Base-by-base conservation (phyloP, 495 filamentous ascomycete species). In the Penicillium tannophilum region DNA sequence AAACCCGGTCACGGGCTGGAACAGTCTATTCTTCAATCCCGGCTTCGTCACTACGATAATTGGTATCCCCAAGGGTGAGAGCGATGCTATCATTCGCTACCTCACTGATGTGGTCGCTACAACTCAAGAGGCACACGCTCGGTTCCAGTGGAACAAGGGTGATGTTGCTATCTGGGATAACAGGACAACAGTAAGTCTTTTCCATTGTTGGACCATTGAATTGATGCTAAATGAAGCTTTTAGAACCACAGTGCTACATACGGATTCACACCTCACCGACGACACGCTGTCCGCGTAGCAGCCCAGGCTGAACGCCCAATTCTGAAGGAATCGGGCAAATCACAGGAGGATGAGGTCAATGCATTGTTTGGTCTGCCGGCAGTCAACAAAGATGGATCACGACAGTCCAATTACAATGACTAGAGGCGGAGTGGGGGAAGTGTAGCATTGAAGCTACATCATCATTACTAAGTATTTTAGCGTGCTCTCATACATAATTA, bases 141-240 rank as follows among this genome's bases (percentile, higher is more conserved):
- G 89, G 19, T 89, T 90, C 63, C 81, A 84, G 62, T 91, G 88
- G 88, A 78, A 82, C 54, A 80, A 87, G 63, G 77, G 84, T 43
- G 88, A 88, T 24, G 86, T 92, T 24, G 87, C 88, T 1, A 74
- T 92, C 55, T 91, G 89, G 89, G 89, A 92, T 59, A 92, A 92
- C 59, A 77, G 88, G 6, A 81, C 86, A 12, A 79, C 75, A 50
- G 82, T 85, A 75, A 65, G 80, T 71, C 33, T 39, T 16, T 28
- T 6, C 20, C 14, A 19, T 36, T 11, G 4, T 8, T 12, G 30
- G 12, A 11, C 2, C 11, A 48, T 35, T 17, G 35, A 52, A 42
- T 31, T 49, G 14, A 51, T 47, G 16, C 19, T 36, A 36, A 56
- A 33, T 36, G 23, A 35, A 26, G n/a, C 10, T 52, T 24, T 3